These are phyloP conservation scores for Nicotiana paniculata DNA, from an alignment of 257 asterid genomes.

Conservation along the genomic window DNA sequence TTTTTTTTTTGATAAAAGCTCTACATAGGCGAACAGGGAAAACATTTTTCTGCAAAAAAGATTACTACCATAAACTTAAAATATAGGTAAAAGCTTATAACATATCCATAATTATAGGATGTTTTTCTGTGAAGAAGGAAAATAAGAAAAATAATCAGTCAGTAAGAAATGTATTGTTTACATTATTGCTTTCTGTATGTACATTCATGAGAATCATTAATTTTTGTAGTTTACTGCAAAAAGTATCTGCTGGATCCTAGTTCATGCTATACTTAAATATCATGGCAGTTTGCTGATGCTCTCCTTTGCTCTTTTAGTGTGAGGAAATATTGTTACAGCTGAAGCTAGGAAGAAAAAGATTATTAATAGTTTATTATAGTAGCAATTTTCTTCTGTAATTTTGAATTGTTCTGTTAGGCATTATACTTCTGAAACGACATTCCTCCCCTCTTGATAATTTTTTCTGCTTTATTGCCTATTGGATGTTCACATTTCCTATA, in stretches of 20 bases:
- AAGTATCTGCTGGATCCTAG: not conserved
- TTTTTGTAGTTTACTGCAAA: not conserved
- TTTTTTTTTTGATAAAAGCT: not conserved
- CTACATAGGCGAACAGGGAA: not conserved
- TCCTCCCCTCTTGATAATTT: not conserved
- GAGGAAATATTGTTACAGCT: not conserved
- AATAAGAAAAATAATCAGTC: not conserved
- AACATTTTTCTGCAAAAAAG: not conserved
- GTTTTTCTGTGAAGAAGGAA: not conserved
- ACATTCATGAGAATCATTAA: not conserved
- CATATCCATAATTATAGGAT: not conserved
- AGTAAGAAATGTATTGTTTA: not conserved
- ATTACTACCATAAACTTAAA: not conserved
- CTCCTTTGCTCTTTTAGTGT: not conserved
- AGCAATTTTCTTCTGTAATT: constrained; percentile 1
- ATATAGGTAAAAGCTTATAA: not conserved
- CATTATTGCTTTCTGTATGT: not conserved
- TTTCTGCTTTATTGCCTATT: not conserved
- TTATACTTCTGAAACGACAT: not conserved
- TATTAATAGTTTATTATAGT: not conserved
- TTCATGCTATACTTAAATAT: not conserved
- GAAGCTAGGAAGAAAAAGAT: not conserved
- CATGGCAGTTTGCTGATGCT: constrained; percentile 2
- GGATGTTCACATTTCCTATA: not conserved
- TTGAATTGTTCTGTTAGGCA: constrained; percentile 1